These are phyloP conservation scores for Graphilbum fragrans DNA, from an alignment of 2,329 filamentous ascomycete genomes.

Conservation along the genomic window DNA sequence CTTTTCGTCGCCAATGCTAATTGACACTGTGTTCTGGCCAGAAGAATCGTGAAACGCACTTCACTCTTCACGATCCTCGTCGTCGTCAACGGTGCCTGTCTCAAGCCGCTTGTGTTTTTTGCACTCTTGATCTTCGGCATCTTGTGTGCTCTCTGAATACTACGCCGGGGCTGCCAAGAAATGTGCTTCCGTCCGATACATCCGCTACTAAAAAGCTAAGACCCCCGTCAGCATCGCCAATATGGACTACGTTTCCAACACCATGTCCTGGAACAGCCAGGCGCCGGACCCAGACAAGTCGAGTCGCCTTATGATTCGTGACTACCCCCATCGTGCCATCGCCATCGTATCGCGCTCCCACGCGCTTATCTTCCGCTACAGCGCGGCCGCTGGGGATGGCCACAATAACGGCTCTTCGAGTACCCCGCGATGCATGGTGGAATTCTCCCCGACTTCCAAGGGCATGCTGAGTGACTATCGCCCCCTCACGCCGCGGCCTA, in stretches of 20 bases:
- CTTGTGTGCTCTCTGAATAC: no score
- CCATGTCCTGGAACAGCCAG: conserved; percentile 31
- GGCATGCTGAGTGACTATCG: conserved; percentile 66
- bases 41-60: no score
- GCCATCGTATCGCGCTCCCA: conserved; percentile 71
- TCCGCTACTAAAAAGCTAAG: neutral
- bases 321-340: conserved; percentile 77
- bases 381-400: conserved; percentile 35
- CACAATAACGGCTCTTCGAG: conserved; percentile 23
- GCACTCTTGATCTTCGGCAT: no score
- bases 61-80: no score
- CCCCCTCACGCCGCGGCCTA: conserved; percentile 57
- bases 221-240: conserved; percentile 8
- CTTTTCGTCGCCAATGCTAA: no score
- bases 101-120: no score
- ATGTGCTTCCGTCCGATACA: neutral
- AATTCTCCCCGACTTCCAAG: conserved; percentile 57
- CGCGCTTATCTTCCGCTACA: conserved; percentile 76
- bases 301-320: conserved; percentile 72
- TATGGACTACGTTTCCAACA: conserved; percentile 34
- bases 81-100: no score
- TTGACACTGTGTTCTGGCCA: no score
- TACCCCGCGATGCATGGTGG: conserved; percentile 68
- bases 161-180: neutral
- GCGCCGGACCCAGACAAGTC: conserved; percentile 43